These are phyloP conservation scores for Acer saccharum DNA, from an alignment of 345 rosid species.

Conservation along the genomic window DNA sequence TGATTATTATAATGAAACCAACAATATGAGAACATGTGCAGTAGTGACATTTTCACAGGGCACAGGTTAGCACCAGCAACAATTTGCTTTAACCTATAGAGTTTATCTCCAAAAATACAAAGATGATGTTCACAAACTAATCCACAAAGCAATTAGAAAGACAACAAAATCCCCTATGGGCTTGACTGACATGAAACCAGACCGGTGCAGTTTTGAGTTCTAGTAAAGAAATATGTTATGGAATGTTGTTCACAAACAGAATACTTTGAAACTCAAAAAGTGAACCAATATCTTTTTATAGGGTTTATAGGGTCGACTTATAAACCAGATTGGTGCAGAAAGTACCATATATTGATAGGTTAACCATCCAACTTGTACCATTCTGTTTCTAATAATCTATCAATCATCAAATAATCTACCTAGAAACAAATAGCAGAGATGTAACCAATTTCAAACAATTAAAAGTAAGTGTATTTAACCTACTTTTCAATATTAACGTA, in stretches of 20 bases:
- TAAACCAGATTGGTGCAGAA: not conserved
- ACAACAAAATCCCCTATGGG: not conserved
- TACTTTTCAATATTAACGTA: not conserved
- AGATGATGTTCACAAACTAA: not conserved
- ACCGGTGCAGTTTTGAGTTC: not conserved
- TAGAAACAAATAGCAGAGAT: not conserved
- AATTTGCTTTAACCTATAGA: not conserved
- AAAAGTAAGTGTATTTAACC: not conserved
- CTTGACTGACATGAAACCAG: not conserved
- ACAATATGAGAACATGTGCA: not conserved
- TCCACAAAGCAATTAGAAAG: not conserved
- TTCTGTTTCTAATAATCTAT: not conserved
- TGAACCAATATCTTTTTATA: not conserved
- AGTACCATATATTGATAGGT: not conserved
- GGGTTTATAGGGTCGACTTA: not conserved
- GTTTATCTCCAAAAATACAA: not conserved
- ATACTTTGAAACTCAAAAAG: not conserved
- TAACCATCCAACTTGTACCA: not conserved
- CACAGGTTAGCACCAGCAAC: not conserved
- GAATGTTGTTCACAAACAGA: not conserved
- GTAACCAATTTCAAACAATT: not conserved
- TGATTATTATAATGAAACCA: slow-evolving; percentile 7
- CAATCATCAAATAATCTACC: not conserved
- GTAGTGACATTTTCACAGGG: too few species aligned
- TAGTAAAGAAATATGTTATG: not conserved